Conservation (phyloP, 139 green algal genomes). For the Zygnema circumcarinatum region DNA sequence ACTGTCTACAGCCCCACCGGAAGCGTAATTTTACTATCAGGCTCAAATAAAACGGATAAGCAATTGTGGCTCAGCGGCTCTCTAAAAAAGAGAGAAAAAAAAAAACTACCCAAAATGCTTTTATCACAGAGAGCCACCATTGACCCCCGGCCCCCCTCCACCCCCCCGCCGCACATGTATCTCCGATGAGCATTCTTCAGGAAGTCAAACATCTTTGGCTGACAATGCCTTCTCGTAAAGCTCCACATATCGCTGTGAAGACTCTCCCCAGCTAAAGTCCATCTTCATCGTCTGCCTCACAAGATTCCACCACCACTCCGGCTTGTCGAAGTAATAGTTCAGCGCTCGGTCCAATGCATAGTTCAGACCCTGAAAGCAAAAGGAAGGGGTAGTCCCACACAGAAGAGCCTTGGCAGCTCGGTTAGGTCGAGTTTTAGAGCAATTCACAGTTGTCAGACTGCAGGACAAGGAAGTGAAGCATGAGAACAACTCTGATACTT, state of each 20-base stretch:
- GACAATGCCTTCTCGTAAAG: slow-evolving; percentile 48
- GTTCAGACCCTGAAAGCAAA: slow-evolving; percentile 54
- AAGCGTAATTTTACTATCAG: no score
- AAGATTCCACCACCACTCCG: slow-evolving; percentile 60
- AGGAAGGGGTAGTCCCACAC: neutral
- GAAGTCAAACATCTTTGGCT: no score
- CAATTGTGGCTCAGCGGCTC: no score
- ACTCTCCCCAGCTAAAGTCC: slow-evolving; percentile 64
- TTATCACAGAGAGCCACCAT: no score
- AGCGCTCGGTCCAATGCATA: slow-evolving; percentile 68
- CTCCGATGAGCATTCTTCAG: no score
- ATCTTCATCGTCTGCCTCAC: slow-evolving; percentile 57
- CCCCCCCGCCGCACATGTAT: no score
- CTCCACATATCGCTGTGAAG: slow-evolving; percentile 52
- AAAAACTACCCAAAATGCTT: no score
- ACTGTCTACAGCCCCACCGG: no score
- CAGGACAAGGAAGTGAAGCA: neutral
- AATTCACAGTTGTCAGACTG: neutral
- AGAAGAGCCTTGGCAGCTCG: neutral
- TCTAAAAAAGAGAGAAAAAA: no score
- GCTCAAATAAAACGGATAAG: no score
- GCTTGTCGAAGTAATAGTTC: slow-evolving; percentile 60
- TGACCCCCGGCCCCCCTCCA: no score
- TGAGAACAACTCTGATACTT: no score
- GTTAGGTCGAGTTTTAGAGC: neutral